Base-by-base conservation (phyloP, 2,329 filamentous ascomycete genomes). In the Didymella pinodella region DNA sequence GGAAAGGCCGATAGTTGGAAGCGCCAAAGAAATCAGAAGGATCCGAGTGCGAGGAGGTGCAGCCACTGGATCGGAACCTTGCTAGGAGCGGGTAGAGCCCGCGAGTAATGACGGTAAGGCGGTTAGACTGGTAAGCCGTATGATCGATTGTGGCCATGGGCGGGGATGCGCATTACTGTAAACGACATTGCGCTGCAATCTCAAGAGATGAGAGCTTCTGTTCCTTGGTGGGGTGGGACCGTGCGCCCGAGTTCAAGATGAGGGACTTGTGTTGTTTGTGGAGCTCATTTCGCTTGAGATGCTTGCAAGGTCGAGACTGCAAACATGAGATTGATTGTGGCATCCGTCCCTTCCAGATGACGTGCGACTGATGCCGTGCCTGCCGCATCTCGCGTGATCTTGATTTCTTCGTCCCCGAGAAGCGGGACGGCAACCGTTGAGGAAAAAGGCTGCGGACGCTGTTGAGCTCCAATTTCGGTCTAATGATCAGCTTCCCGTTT, bases 281-380 rank as follows among this genome's bases (percentile, higher is more conserved):
- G 72, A 75, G 65, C 71, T 76, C 73, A 77, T 77, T 68, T 77
- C 74, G 74, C 72, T 75, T 75, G 65, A 49, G 54, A 68, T 66
- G 66, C 65, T 65, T 67, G 67, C 65, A 65, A 62, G 56, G 57
- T 63, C 59, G 55, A 63, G 63, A 64, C 58, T 63, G 57, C 62
- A 46, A 61, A 53, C 53, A 59, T 48, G 57, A 62, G 52, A 63
- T 61, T 63, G 54, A 48, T 49, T 54, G 65, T 71, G 70, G 67
- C 66, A 66, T 68, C 57, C 61, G 28, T 40, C 43, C 48, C 8
- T 52, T 28, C 22, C 41, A 58, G 61, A 65, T 64, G 65, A 64
- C 57, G 57, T 52, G 52, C 40, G n/a, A 51, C 28, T 28, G 45
- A 40, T 56, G 48, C 57, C 52, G 57, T 55, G 16, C 36, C 41